Base-by-base conservation (phyloP, 2,329 filamentous ascomycete species). In the Pestalotiopsis sp. region DNA sequence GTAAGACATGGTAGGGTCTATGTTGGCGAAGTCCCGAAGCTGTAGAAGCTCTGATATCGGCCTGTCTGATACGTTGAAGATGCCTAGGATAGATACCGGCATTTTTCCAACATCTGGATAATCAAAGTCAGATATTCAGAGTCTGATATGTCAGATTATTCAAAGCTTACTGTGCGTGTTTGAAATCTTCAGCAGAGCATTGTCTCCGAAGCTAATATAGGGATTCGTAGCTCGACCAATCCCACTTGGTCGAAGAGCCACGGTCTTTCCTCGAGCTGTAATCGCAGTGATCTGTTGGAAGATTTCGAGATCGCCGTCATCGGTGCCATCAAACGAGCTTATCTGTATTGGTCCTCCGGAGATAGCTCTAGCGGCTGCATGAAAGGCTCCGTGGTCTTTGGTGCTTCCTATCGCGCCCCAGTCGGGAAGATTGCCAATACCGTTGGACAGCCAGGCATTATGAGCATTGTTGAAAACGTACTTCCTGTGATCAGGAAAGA, bases 201-300 rank as follows among this genome's bases (percentile, higher is more conserved):
- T 25, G 20, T 58, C 56, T 58, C 25, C 56, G 25, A 58, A 58
- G 56, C 56, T n/a, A 58, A 58, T 31, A n/a, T 58, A 58, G 20
- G 56, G 56, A 14, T 58, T 25, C 56, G 25, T 31, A 25, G 56
- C 25, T 58, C 56, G 20, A 14, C 56, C 56, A 13, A 58, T 58
- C 25, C 56, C 56, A 58, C 9, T 58, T 25, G 56, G 56, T 58
- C 56, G 56, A 58, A 58, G 56, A 58, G 25, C 56, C n/a, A 58
- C 56, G 14, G 25, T 58, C 56, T 25, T 58, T 58, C 14, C 56
- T 23, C 25, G 20, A 58, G 56, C 56, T 58, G 56, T 58, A 31
- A 3, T 23, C 20, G 20, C 56, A 23, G 20, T 58, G 20, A 58
- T 12, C 20, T 31, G 56, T 58, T n/a, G 20, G 56, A 58, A 23